Base-by-base conservation (phyloP, 2,329 filamentous ascomycete species). In the Xylariaceae sp. region DNA sequence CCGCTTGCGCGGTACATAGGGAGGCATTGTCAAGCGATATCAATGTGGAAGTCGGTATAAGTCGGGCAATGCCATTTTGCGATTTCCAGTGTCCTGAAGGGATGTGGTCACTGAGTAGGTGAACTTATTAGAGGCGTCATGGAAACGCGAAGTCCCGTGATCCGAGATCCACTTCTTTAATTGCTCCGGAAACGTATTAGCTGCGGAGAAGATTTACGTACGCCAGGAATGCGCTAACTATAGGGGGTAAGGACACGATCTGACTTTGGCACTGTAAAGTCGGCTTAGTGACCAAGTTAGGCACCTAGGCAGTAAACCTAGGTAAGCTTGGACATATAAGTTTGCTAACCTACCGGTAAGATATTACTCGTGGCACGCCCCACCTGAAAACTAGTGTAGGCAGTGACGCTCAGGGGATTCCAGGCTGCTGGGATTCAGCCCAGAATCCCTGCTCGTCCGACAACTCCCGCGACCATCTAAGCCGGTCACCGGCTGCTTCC, bases 1-100 rank as follows among this genome's bases (percentile, higher is more conserved):
- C 56, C 85, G 80, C 72, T 90, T 91, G 62, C 84, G 83, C 46
- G 84, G 77, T 15, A 88, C 76, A 60, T 80, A 73, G 21, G 87
- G 86, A 64, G 87, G 85, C 86, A 90, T 90, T 39, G 46, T 69
- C 49, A 29, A 49, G 37, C 37, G 36, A 49, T 54, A 62, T 60
- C 16, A 49, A 47, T 10, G 26, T 44, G 13, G 49, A 43, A 16
- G n/a, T 18, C 22, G 37, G 22, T 8, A 19, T 16, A 39, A 52
- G 7, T 16, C 10, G 8, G 39, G n/a, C 12, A 2, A 29, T 16
- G 18, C 21, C 37, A 43, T 10, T 21, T 37, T 39, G 29, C 37
- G 45, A 34, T 53, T 53, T 15, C 21, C 5, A 42, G 42, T 12
- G 36, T 16, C n/a, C 15, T 37, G 5, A 12, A 34, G 19, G 42